Percentiles rank a stretch among this genome's conserved stretches.
Evolutionary conservation across 257 asterid genomes (phyloP).

Genomic region (Capsicum pubescens): DNA sequence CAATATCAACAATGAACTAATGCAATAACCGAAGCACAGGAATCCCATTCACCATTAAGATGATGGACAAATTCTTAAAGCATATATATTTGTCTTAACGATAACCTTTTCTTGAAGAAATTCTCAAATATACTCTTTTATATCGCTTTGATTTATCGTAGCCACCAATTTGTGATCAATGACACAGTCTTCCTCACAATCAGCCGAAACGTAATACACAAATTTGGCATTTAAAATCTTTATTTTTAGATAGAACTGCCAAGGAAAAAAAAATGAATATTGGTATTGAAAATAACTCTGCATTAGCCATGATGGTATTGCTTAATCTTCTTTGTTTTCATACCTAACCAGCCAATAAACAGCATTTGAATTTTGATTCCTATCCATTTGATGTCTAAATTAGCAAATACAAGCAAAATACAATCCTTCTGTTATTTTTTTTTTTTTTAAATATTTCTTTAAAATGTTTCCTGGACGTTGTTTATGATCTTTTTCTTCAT

Average conservation of each 20-base stretch:
- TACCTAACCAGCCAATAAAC: background rate
- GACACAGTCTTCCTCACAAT: background rate
- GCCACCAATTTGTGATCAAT: background rate
- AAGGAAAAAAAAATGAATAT: background rate
- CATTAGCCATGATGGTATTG: background rate
- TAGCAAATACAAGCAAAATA: background rate
- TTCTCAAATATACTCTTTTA: background rate
- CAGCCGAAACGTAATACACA: background rate
- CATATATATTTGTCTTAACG: background rate
- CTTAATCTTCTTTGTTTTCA: background rate
- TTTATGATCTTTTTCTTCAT: background rate
- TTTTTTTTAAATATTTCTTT: too few relatives aligned
- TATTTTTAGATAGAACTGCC: background rate
- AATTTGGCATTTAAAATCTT: background rate
- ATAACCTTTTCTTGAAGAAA: background rate
- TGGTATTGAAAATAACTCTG: background rate
- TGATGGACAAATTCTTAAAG: constrained; percentile 1
- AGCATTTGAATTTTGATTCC: background rate
- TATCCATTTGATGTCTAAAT: background rate
- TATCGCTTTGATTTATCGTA: background rate
- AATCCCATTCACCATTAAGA: background rate
- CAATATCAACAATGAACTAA: too few relatives aligned
- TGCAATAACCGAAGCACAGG: too few relatives aligned
- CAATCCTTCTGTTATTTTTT: background rate
- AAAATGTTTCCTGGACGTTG: background rate